Evolutionary conservation across 306 rosid species (phyloP), one percentile per base, ranked within the genome.

Genomic region (Trifolium repens): DNA sequence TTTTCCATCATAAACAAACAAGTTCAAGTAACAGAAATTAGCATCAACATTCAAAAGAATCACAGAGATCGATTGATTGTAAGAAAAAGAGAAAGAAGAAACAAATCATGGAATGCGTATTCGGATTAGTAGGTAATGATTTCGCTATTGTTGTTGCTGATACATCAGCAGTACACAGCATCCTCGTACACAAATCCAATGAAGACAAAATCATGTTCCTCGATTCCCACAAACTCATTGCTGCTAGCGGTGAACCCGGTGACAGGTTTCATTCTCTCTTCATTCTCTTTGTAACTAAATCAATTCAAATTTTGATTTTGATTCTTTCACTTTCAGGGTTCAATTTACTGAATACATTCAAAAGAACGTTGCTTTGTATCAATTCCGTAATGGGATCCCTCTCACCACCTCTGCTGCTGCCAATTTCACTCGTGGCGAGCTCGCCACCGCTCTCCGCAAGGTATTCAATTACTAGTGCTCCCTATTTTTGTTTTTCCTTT

Each of bases 121-220:
- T 92, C 57, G 99, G 96, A 2, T 68, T 92, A 30, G 97, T 94
- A 0, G 97, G 99, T 0, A 71, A 87, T 40, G 99, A 90, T 0
- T 94, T 89, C 84, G 83, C 94, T 15, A 79, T 94, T 2, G 97
- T 94, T 64, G 99, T 54, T 57, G 96, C 96, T 6, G 99, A 94
- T 59, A 83, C 99, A 1, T 92, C 99, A 58, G 97, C 99, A 37
- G 97, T 92, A 44, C 88, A 94, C 78, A 90, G 97, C 85, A 94
- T 94, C 78, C 82, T 94, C 52, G 99, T 94, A 1, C 99, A 94
- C 84, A 94, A 92, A 73, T 86, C 96, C 53, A 90, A 92, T 81
- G 99, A 94, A 81, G 99, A 94, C 90, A 94, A 94, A 88, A 94
- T 94, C 92, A 94, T 94, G 99, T 79, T 87, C 34, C 97, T 94